These are phyloP conservation scores for Peronosclerospora sorghi DNA, from an alignment of 352 stramenopile genomes.

Conservation along the genomic window DNA sequence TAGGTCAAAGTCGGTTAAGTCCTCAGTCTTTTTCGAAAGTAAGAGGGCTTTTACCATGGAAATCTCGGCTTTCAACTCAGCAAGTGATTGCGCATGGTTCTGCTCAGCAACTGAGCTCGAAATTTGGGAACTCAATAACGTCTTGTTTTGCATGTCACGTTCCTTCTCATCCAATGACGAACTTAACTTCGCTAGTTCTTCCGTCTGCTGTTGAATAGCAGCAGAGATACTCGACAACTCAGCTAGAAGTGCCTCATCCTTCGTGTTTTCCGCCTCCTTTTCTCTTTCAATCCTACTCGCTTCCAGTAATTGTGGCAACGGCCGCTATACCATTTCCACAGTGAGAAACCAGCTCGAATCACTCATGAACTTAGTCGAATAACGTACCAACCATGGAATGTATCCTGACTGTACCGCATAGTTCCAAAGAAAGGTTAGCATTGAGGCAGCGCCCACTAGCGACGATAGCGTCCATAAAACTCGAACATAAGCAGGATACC, in stretches of 20 bases:
- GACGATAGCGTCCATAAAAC: slow-evolving; percentile 64
- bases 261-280: slow-evolving; percentile 35
- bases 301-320: slow-evolving; percentile 29
- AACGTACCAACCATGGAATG: slow-evolving; percentile 51
- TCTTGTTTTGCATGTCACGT: slow-evolving; percentile 35
- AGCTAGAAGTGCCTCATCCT: slow-evolving; percentile 36
- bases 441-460: slow-evolving; percentile 52
- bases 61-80: slow-evolving; percentile 57
- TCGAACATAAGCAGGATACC: slow-evolving; percentile 47
- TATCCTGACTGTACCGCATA: slow-evolving; percentile 59
- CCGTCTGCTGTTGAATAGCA: slow-evolving; percentile 57
- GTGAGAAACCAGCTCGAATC: not conserved
- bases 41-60: slow-evolving; percentile 52
- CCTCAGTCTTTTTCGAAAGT: slow-evolving; percentile 20
- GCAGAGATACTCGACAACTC: slow-evolving; percentile 36
- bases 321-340: slow-evolving; percentile 14
- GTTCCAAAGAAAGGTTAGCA: slow-evolving; percentile 67
- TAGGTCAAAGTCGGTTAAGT: not conserved
- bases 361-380: not conserved
- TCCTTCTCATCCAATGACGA: slow-evolving; percentile 47
- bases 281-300: slow-evolving; percentile 37
- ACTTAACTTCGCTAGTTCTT: slow-evolving; percentile 44
- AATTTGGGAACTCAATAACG: slow-evolving; percentile 32
- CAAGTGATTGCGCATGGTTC: slow-evolving; percentile 42
- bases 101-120: slow-evolving; percentile 38